Base-by-base conservation (phyloP, 768 basidiomycete genomes). In the Psilocybe subaeruginosa region DNA sequence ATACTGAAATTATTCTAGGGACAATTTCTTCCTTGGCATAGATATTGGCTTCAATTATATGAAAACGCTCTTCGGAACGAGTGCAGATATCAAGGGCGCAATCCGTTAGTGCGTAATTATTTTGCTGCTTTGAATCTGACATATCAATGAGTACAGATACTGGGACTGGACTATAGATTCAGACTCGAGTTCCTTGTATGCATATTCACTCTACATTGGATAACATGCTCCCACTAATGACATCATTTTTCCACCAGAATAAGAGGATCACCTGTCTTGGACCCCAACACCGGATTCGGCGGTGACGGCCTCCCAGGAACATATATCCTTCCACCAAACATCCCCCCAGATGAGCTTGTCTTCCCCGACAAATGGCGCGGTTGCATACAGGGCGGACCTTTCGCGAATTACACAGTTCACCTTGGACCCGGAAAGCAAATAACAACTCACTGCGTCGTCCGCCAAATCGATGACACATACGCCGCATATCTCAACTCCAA, bases 91-190 rank as follows among this genome's bases (percentile, higher is more conserved):
- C 57, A 57, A 17, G 77, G 77, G 1, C 65, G 73, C 3, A 58
- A 69, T 39, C 76, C 78, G 76, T 78, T 64, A 59, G 68, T 51
- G 37, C 37, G 7, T 14, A 39, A 8, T 14, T 39, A 8, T 39
- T 39, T 14, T 39, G 14, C 37, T 8, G 8, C 8, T 39, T 39
- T 39, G 23, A 23, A 23, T 23, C 23, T 23, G 23, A 39, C 37
- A 8, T 14, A 8, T 2, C 14, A 39, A 39, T 0, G 30, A 23
- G 46, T 47, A 8, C 27, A 79, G 78, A 4, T 79, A 77, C 48
- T 80, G 78, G 78, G 72, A 79, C 49, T 79, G 77, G 77, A 74
- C 74, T 3, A 65, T 62, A 37, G 78, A 80, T 55, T 68, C 70
- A 1, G 74, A 56, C 14, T 23, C 60, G 14, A 41, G 17, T 17